A percentile compares a stretch with the other conserved stretches of the same genome.
Conservation (phyloP, 2,329 filamentous ascomycete genomes). For the Leptodontidium sp. region DNA sequence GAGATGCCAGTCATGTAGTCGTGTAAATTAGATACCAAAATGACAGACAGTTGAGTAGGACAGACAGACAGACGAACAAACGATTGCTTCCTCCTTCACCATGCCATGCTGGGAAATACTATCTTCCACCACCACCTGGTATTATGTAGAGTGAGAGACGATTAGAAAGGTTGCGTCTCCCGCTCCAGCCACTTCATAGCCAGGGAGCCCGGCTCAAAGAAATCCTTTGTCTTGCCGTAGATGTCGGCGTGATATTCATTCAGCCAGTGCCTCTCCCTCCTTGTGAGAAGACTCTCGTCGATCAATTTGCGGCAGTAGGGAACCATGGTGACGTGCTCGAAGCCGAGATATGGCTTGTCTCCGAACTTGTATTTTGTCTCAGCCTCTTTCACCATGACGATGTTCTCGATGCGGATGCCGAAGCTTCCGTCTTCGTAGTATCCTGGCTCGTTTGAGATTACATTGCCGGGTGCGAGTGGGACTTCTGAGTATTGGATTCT, state of each 20-base stretch:
- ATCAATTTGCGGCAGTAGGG: constrained; percentile 92
- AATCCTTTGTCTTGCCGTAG: constrained; percentile 79
- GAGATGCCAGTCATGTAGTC: not conserved
- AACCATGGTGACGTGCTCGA: constrained; percentile 97
- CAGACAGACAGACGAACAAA: constrained; percentile 7
- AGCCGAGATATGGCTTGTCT: constrained; percentile 92
- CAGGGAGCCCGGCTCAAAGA: constrained; percentile 76
- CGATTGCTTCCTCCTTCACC: constrained; percentile 1
- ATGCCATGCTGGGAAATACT: constrained; percentile 17
- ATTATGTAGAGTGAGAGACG: not conserved
- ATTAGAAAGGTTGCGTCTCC: constrained; percentile 73
- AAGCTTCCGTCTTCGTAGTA: constrained; percentile 97
- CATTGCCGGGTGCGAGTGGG: constrained; percentile 87
- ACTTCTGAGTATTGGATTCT: constrained; percentile 92
- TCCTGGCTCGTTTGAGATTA: constrained; percentile 94
- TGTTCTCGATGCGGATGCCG: constrained; percentile 95
- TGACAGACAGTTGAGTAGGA: not conserved
- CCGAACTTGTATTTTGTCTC: constrained; percentile 88
- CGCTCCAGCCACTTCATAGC: constrained; percentile 83
- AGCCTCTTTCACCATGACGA: constrained; percentile 90
- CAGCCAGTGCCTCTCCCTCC: constrained; percentile 82
- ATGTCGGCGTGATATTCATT: constrained; percentile 87
- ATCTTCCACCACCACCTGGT: not conserved
- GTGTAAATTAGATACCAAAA: constrained; percentile 23
- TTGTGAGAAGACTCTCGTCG: constrained; percentile 74